Evolutionary conservation across 371 early-diverging fungal genomes (phyloP), one percentile per base, ranked within the genome.

Genomic region (Dentiscutata heterogama): DNA sequence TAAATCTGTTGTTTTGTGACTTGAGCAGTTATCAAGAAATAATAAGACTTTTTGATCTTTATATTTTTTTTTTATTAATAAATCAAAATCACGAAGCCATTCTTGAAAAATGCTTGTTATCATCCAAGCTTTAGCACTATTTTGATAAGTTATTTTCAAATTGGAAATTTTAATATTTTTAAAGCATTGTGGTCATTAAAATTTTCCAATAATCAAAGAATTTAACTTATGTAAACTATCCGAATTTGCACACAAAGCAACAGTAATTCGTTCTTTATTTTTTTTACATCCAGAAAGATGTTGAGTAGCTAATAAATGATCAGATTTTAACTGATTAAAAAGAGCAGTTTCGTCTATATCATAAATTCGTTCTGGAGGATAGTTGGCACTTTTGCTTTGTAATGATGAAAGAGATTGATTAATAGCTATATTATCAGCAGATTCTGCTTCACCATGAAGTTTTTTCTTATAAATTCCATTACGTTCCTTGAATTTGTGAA

Each of bases 11-110:
- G 46, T 22, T 14, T 58, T 67, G 31, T 84, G 76, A 39, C 84
- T 81, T 39, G 67, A 63, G 51, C 73, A 84, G 64, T 84, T 84
- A 64, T 84, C 84, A 16, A 84, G 27, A 25, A 84, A 20, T 1
- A 84, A 71, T 54, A 84, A 73, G 25, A 81, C 61, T 14, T 31
- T 3, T 77, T 84, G 72, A 1, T 67, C 61, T 31, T 29, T 46
- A 53, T 82, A 51, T 39, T 50, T 71, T 39, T 27, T 31, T 75
- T 2, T 2, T 4, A 75, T 14, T 56, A 58, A 2, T 8, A 0
- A 11, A 76, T 84, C 82, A 42, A 84, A 79, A 20, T 79, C 29
- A 76, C 25, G 1, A 10, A 84, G 54, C 65, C 81, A 84, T n/a
- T 83, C 65, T 27, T 72, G 60, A 54, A 84, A 84, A 18, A 81